Conservation (phyloP, 2,329 filamentous ascomycete species). For the Exophiala bonariae region DNA sequence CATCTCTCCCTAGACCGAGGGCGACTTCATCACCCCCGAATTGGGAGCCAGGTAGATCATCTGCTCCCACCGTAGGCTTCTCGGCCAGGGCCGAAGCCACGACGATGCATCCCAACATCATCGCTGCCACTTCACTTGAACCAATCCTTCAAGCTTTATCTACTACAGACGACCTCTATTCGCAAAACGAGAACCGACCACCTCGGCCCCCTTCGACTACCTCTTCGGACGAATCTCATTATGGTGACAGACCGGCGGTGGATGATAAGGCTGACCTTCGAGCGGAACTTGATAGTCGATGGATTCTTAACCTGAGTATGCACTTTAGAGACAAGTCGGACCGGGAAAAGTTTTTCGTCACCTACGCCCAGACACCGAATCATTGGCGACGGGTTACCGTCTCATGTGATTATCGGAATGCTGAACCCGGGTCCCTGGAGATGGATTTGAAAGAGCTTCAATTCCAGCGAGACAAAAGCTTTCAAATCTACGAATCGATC, state of each 20-base stretch:
- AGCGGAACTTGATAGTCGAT: conserved; percentile 79
- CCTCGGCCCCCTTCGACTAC: conserved; percentile 49
- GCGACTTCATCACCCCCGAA: conserved; percentile 42
- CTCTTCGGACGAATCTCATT: conserved; percentile 26
- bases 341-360: conserved; percentile 97
- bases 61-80: conserved; percentile 32
- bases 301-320: conserved; percentile 98
- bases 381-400: conserved; percentile 87
- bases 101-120: conserved; percentile 4
- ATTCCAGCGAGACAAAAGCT: conserved; percentile 88
- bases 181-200: conserved; percentile 28
- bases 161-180: conserved; percentile 16
- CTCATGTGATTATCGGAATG: conserved; percentile 86
- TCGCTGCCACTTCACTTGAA: background rate
- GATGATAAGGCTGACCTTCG: conserved; percentile 54
- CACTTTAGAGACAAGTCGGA: conserved; percentile 92
- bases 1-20: conserved; percentile 39
- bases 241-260: conserved; percentile 33
- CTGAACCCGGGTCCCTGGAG: conserved; percentile 79
- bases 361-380: conserved; percentile 77
- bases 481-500: conserved; percentile 91
- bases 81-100: conserved; percentile 27
- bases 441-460: conserved; percentile 73
- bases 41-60: conserved; percentile 37
- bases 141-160: conserved; percentile 24